Percentiles rank a stretch among this genome's conserved stretches.
These are phyloP conservation scores for Fusarium pseudonygamai DNA, from an alignment of 2,329 filamentous ascomycete species.

Conservation along the genomic window DNA sequence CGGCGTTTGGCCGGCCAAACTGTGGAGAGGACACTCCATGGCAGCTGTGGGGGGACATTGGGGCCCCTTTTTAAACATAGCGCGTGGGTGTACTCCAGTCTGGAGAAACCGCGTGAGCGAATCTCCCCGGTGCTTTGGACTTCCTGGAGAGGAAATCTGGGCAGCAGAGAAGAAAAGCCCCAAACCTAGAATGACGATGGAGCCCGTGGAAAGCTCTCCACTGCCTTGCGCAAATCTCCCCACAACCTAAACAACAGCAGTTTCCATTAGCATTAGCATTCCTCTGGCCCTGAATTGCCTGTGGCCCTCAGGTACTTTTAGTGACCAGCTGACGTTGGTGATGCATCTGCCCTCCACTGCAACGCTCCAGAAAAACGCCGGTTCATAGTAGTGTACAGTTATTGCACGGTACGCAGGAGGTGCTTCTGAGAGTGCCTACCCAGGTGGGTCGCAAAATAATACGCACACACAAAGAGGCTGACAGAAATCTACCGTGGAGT, in stretches of 20 bases:
- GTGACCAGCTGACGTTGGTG: slow-evolving; percentile 33
- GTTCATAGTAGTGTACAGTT: slow-evolving; percentile 6
- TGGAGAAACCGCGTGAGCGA: slow-evolving; percentile 27
- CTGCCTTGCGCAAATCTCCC: slow-evolving; percentile 32
- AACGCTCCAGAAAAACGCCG: slow-evolving; percentile 16
- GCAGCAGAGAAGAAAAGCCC: slow-evolving; percentile 6
- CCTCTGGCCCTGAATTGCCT: slow-evolving; percentile 13
- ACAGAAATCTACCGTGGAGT: too few species aligned
- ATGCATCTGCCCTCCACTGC: slow-evolving; percentile 27
- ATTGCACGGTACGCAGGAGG: not conserved
- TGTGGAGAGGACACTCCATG: slow-evolving; percentile 55
- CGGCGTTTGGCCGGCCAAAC: slow-evolving; percentile 68
- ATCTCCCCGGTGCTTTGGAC: slow-evolving; percentile 19
- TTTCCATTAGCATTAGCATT: slow-evolving; percentile 28
- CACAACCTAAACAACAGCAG: slow-evolving; percentile 31
- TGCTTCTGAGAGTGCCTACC: slow-evolving; percentile 9
- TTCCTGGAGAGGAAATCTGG: slow-evolving; percentile 34
- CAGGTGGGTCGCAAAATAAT: too few species aligned
- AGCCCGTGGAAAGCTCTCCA: slow-evolving; percentile 19
- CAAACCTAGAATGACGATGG: slow-evolving; percentile 27
- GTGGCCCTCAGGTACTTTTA: slow-evolving; percentile 17
- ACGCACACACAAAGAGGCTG: too few species aligned
- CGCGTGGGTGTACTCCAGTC: slow-evolving; percentile 13
- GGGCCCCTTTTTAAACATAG: slow-evolving; percentile 21
- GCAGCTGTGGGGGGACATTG: slow-evolving; percentile 28